Evolutionary conservation across 306 rosid genomes (phyloP), one percentile per base, ranked within the genome.

Genomic region (Benincasa hispida): DNA sequence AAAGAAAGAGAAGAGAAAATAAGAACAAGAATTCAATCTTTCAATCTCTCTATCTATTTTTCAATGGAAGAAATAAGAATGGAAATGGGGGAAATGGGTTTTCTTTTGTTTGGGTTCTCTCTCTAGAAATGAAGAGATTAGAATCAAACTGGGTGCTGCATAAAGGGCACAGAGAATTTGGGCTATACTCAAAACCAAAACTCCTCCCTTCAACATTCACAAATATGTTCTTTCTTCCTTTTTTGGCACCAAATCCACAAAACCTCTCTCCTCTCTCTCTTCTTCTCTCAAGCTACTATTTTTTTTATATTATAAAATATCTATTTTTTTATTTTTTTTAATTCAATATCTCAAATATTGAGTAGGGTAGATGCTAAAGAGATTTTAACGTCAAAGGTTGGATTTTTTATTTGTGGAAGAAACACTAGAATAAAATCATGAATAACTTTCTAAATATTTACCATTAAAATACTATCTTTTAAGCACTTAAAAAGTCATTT

Each of bases 141-240:
- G 28, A 72, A 42, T 3, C 76, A 83, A 56, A 78, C 86, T 85
- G 78, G 84, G 80, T 70, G 81, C 78, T 57, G 60, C 65, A 50
- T 34, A 68, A 79, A 74, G 75, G 80, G 32, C 60, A 66, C 32
- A 63, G 72, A 63, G 72, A 73, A 55, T 48, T 72, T 76, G 51
- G 78, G 55, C 37, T 66, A 56, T 66, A 56, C n/a, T 35, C 55
- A 50, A 0, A 50, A 50, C 55, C 55, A 50, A 50, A 81, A 81
- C 76, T 62, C 69, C n/a, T 73, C 77, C 65, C 48, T 37, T 70
- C 76, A 45, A 47, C 57, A 24, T 24, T 75, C 28, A 53, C 42
- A 54, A 76, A 68, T 63, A 39, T 50, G 42, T 21, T 37, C 35
- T 5, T 5, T 24, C 34, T 27, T 5, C 17, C 14, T 9, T 8